Evolutionary conservation across 2,329 filamentous ascomycete species (phyloP).

Genomic region (Xylariaceae sp.): DNA sequence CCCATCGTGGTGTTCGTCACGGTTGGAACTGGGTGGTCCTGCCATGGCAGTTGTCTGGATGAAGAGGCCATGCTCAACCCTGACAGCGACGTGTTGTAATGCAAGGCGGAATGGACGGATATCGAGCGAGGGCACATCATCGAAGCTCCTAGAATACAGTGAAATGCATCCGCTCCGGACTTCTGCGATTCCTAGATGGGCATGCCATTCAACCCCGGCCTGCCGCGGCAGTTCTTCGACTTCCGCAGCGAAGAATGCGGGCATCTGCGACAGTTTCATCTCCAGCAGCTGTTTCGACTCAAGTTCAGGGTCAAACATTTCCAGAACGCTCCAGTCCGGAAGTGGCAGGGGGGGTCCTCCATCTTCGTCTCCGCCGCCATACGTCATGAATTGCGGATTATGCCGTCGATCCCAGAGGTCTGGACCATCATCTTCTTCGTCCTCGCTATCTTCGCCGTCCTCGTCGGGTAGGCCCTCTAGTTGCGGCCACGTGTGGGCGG

Average conservation of each 20-base stretch:
- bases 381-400: conserved; percentile 44
- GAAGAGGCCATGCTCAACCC: conserved; percentile 19
- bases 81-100: conserved; percentile 25
- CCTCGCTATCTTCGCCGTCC: conserved; percentile 28
- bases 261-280: conserved; percentile 34
- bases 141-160: conserved; percentile 8
- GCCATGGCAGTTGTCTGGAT: conserved; percentile 21
- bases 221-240: conserved; percentile 70
- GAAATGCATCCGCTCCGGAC: conserved; percentile 23
- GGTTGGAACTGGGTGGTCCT: not conserved
- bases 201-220: conserved; percentile 80
- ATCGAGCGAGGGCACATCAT: not conserved
- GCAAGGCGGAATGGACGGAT: conserved; percentile 5
- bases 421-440: conserved; percentile 47
- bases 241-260: conserved; percentile 69
- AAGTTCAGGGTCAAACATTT: conserved; percentile 32
- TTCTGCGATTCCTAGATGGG: conserved; percentile 52
- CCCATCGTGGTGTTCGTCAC: not conserved
- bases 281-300: conserved; percentile 18
- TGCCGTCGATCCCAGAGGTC: conserved; percentile 67
- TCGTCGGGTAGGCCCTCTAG: conserved; percentile 11
- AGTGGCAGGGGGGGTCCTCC: conserved; percentile 31
- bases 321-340: conserved; percentile 47
- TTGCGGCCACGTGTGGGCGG: conserved; percentile 34
- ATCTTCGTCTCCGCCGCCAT: conserved; percentile 26